Base-by-base conservation (phyloP, 192 early-diverging fungal species). In the Coemansia sp. region DNA sequence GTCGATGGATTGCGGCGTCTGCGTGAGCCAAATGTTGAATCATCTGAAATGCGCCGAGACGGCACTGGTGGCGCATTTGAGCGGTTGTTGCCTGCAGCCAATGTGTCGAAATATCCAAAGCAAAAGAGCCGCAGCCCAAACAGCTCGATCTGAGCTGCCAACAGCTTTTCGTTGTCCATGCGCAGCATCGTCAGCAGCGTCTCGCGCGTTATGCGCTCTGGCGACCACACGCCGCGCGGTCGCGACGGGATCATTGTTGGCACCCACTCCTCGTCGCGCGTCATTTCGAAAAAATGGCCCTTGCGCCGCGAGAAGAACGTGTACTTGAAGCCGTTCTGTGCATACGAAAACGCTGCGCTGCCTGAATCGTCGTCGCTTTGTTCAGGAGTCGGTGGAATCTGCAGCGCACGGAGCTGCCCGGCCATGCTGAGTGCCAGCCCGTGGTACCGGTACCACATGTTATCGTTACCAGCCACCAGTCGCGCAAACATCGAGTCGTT, bases 271-370 rank as follows among this genome's bases (percentile, higher is more conserved):
- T 76, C 68, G 44, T 69, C 70, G 44, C 76, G 66, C 38, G 60
- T 64, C 50, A 79, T 69, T 57, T 79, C 76, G 26, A 79, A 79
- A 47, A 79, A 79, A 47, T 73, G 70, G 21, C 76, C 76, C 11
- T 57, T 61, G 53, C 61, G 66, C 9, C 76, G 76, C 12, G 64
- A 58, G 46, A 72, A 79, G 55, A 79, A 73, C 22, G 76, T 52
- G 56, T 79, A 79, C 21, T 59, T 51, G 15, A 73, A 46, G 63
- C 71, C 71, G 47, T 57, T 72, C 60, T 79, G 71, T 26, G 61
- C 57, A 31, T 79, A 79, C 10, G 76, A 51, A 64, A 79, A 79
- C 9, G 76, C 76, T 8, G 53, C 46, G 6, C 46, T 28, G 11
- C 59, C 50, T 17, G 57, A 22, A 22, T 68, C 63, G 17, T 64